Percentiles rank a stretch among this genome's conserved stretches.
phyloP scores from a whole-genome alignment of 1,284 basidiomycete genomes.

The Fistulinella cinereoalba region DNA sequence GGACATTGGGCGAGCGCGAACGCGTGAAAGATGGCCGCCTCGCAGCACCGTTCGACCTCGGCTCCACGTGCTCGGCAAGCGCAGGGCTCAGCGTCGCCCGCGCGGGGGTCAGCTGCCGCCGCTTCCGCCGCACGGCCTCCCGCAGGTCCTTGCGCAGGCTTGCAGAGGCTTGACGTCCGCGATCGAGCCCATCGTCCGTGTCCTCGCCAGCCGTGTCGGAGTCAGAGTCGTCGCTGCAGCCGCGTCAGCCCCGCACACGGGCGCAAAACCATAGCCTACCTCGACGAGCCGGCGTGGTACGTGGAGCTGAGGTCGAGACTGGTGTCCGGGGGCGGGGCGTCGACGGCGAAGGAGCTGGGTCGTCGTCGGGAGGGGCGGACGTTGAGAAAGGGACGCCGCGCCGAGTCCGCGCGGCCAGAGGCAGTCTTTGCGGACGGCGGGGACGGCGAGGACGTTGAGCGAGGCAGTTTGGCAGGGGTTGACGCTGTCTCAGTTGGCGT shows the following conservation, averaged over 20 bases:
- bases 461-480: slow-evolving; percentile 58
- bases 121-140: slow-evolving; percentile 30
- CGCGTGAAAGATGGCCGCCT: slow-evolving; percentile 23
- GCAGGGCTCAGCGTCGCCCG: slow-evolving; percentile 20
- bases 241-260: slow-evolving; percentile 9
- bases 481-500: background rate
- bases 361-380: slow-evolving; percentile 38
- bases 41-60: slow-evolving; percentile 13
- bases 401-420: slow-evolving; percentile 42
- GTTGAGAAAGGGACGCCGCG: slow-evolving; percentile 38
- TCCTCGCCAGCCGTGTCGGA: slow-evolving; percentile 32
- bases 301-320: slow-evolving; percentile 75
- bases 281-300: slow-evolving; percentile 77
- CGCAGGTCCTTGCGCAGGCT: slow-evolving; percentile 22
- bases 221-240: slow-evolving; percentile 31
- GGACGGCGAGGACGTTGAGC: slow-evolving; percentile 74
- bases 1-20: slow-evolving; percentile 25
- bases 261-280: too few relatives aligned
- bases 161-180: slow-evolving; percentile 32
- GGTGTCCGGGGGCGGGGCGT: slow-evolving; percentile 28
- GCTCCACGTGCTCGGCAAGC: slow-evolving; percentile 20
- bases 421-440: slow-evolving; percentile 52
- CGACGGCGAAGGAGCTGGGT: slow-evolving; percentile 26
- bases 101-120: slow-evolving; percentile 23
- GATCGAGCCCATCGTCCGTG: slow-evolving; percentile 30